Evolutionary conservation across 1,284 basidiomycete species (phyloP).

Genomic region (Anthracocystis setariae): DNA sequence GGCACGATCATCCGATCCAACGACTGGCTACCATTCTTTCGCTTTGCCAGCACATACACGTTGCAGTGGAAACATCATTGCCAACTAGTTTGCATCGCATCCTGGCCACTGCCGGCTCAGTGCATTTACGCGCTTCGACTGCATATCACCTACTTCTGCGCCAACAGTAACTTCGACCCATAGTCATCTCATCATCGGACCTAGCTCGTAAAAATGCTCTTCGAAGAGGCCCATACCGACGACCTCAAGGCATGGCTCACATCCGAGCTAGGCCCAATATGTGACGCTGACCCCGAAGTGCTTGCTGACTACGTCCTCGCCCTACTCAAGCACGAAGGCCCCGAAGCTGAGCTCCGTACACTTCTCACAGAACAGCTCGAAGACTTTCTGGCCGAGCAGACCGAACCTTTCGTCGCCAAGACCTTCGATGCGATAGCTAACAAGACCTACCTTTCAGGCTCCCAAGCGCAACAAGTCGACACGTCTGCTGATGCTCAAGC

Average conservation of each 20-base stretch:
- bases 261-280: conserved; percentile 69
- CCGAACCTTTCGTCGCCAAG: conserved; percentile 80
- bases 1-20: too few species aligned
- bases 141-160: neutral
- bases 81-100: too few species aligned
- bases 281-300: conserved; percentile 93
- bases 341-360: conserved; percentile 82
- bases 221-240: conserved; percentile 52
- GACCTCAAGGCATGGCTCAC: conserved; percentile 62
- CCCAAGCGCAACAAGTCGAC: conserved; percentile 15
- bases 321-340: conserved; percentile 87
- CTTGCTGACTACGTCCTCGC: conserved; percentile 94
- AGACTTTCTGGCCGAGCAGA: conserved; percentile 91
- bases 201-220: conserved; percentile 24
- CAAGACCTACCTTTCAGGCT: conserved; percentile 44
- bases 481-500: conserved; percentile 12
- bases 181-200: neutral
- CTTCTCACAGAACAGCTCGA: conserved; percentile 81
- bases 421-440: conserved; percentile 76
- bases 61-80: too few species aligned
- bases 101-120: too few species aligned
- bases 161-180: neutral
- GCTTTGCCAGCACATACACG: too few species aligned
- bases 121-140: neutral
- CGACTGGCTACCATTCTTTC: too few species aligned